Evolutionary conservation across 139 green algal species (phyloP).

Genomic region (Coelastrella sp.): DNA sequence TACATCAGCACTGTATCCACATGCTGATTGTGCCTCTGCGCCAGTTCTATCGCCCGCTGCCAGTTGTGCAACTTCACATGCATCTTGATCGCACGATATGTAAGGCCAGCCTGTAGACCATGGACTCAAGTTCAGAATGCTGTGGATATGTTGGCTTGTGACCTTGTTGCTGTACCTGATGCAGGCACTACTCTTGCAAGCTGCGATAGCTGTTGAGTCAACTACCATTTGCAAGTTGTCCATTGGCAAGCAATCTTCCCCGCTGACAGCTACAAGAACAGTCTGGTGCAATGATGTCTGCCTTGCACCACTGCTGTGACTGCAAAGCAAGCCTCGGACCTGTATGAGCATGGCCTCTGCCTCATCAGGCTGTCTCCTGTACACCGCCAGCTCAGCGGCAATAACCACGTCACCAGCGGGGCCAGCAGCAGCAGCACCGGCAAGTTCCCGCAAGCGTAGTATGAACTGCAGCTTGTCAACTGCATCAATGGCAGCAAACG

Average conservation of each 20-base stretch:
- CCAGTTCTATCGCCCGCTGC: conserved; percentile 77
- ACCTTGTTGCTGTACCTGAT: not conserved
- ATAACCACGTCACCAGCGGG: not conserved
- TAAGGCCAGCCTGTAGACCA: conserved; percentile 67
- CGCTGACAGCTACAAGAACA: no score
- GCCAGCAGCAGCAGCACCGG: not conserved
- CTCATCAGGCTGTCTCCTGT: conserved; percentile 67
- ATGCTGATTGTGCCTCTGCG: conserved; percentile 77
- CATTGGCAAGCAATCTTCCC: no score
- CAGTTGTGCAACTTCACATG: conserved; percentile 79
- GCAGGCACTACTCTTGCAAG: not conserved
- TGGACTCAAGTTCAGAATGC: no score
- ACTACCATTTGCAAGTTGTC: no score
- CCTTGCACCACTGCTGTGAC: not conserved
- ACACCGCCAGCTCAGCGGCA: conserved; percentile 79
- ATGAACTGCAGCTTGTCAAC: conserved; percentile 77
- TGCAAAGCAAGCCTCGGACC: conserved; percentile 43
- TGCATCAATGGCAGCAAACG: conserved; percentile 72
- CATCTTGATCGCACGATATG: conserved; percentile 86
- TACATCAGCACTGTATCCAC: conserved; percentile 81
- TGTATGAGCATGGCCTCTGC: conserved; percentile 82
- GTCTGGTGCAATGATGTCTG: no score
- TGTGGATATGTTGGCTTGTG: no score
- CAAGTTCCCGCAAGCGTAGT: conserved; percentile 19
- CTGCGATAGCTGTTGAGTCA: not conserved